Percentiles rank a stretch among this genome's conserved stretches.
Conservation (phyloP, 139 green algal genomes). For the Auxenochlorella pyrenoidosa region DNA sequence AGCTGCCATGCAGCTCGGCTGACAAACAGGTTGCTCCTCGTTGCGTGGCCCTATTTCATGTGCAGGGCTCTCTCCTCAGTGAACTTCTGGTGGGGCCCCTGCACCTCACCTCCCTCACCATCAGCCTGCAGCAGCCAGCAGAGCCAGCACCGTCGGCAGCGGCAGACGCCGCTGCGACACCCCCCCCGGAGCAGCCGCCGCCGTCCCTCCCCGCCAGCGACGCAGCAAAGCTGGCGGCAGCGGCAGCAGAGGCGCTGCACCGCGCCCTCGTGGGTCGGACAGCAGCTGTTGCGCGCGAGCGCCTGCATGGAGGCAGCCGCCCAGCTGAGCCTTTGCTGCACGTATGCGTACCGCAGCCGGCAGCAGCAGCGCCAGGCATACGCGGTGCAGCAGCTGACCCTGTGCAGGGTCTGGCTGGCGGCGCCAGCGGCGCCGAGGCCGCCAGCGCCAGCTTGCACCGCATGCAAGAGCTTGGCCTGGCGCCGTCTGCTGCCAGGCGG, state of each 20-base stretch:
- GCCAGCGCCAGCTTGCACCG: not conserved
- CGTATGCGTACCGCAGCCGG: not conserved
- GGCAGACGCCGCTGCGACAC: not conserved
- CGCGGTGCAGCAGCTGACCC: no score
- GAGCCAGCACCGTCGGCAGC: not conserved
- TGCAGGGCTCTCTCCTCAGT: constrained; percentile 73
- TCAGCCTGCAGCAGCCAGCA: constrained; percentile 33
- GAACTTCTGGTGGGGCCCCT: constrained; percentile 72
- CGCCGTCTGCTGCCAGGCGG: not conserved
- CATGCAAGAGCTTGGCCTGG: not conserved
- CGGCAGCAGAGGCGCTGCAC: constrained; percentile 4
- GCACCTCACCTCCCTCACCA: constrained; percentile 56
- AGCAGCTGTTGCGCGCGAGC: not conserved
- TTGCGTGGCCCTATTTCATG: no score
- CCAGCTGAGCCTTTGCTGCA: constrained; percentile 2
- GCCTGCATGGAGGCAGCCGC: not conserved
- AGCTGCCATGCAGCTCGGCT: not conserved
- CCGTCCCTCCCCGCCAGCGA: not conserved
- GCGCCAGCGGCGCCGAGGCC: not conserved
- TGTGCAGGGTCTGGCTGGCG: no score
- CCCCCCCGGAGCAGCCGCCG: not conserved
- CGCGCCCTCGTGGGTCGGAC: constrained; percentile 23
- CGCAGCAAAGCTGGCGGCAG: not conserved
- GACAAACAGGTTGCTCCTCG: not conserved
- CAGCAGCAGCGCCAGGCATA: not conserved